Conservation (phyloP, 2,329 filamentous ascomycete species). For the Huntiella bhutanensis region DNA sequence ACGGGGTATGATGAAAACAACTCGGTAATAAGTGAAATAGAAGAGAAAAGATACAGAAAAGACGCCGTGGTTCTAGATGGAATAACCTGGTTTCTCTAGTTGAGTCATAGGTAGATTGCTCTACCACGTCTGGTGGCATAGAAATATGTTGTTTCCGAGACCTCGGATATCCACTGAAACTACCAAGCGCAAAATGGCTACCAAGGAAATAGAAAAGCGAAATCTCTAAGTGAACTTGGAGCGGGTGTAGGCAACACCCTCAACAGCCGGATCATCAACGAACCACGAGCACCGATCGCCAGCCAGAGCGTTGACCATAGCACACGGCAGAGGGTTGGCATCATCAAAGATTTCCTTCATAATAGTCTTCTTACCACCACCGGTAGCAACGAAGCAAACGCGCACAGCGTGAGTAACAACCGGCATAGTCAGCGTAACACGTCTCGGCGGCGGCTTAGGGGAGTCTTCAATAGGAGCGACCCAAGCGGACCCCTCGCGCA, state of each 20-base stretch:
- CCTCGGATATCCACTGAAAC: too few relatives aligned
- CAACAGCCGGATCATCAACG: conserved; percentile 66
- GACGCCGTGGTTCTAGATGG: too few relatives aligned
- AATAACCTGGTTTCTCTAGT: too few relatives aligned
- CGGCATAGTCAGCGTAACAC: conserved; percentile 82
- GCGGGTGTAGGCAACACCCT: conserved; percentile 67
- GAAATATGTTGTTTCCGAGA: too few relatives aligned
- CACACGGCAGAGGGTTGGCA: conserved; percentile 63
- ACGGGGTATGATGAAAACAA: too few relatives aligned
- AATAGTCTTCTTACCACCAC: conserved; percentile 73
- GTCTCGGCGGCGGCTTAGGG: conserved; percentile 77
- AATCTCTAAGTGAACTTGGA: conserved; percentile 15
- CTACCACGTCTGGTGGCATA: too few relatives aligned
- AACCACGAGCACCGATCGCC: conserved; percentile 92
- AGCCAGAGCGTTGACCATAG: conserved; percentile 66
- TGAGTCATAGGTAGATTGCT: too few relatives aligned
- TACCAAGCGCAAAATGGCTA: too few relatives aligned
- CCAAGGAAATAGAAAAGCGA: too few relatives aligned
- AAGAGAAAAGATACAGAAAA: too few relatives aligned
- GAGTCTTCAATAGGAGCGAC: conserved; percentile 82
- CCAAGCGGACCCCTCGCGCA: conserved; percentile 80
- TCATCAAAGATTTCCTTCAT: conserved; percentile 86
- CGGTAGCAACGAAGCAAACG: conserved; percentile 83
- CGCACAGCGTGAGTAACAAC: conserved; percentile 74
- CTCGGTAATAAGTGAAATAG: too few relatives aligned